Conservation (phyloP, 202 grass and related monocot genomes). For the Panicum hallii region DNA sequence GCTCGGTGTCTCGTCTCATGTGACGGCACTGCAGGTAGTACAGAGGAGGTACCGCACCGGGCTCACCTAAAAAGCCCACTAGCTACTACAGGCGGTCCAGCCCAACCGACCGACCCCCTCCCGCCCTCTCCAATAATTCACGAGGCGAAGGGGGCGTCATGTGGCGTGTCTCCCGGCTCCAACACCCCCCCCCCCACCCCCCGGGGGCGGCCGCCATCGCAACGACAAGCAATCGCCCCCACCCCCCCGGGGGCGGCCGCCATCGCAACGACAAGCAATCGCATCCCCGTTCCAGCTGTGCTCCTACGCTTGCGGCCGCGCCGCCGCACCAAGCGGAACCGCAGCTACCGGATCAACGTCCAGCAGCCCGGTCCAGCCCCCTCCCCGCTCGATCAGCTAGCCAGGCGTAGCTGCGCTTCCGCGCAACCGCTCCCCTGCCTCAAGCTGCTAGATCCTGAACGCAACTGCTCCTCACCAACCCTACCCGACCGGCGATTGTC, state of each 20-base stretch:
- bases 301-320: background rate
- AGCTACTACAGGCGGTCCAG: background rate
- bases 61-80: background rate
- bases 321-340: too few species aligned
- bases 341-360: too few species aligned
- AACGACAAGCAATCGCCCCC: background rate
- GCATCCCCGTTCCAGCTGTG: background rate
- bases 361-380: too few species aligned
- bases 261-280: background rate
- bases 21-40: too few species aligned
- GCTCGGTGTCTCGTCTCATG: too few species aligned
- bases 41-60: too few species aligned
- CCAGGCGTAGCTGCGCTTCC: too few species aligned
- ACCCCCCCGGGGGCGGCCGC: background rate
- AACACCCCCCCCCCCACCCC: background rate
- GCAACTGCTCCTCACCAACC: conserved; percentile 28
- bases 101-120: too few species aligned
- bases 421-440: too few species aligned
- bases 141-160: background rate
- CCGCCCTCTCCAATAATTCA: background rate
- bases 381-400: too few species aligned
- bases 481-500: background rate
- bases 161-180: conserved; percentile 6
- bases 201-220: background rate
- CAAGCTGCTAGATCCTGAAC: background rate